Conservation (phyloP, 2,329 filamentous ascomycete genomes). For the Zymoseptoria pseudotritici region DNA sequence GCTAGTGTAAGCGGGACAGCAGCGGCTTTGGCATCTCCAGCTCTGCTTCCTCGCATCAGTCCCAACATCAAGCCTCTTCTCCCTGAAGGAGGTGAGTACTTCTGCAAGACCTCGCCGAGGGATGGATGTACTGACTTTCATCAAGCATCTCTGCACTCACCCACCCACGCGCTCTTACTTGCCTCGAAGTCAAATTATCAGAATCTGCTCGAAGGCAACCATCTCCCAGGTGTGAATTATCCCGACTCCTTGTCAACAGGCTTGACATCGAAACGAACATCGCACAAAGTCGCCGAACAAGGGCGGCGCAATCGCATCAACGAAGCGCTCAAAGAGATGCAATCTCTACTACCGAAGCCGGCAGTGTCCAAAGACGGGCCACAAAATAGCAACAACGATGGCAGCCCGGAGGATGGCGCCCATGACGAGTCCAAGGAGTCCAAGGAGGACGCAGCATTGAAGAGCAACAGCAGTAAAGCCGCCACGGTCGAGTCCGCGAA, state of each 20-base stretch:
- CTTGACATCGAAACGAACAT: constrained; percentile 90
- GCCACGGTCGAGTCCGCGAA: constrained; percentile 97
- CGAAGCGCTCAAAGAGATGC: constrained; percentile 84
- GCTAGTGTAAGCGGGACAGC: constrained; percentile 48
- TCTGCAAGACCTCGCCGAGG: neutral
- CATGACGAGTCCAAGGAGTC: constrained; percentile 31
- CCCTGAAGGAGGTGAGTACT: constrained; percentile 55
- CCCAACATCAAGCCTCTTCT: constrained; percentile 89
- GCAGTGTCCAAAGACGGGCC: constrained; percentile 19
- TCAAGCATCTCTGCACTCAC: constrained; percentile 43
- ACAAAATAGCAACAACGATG: constrained; percentile 30
- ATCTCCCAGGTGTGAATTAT: constrained; percentile 60
- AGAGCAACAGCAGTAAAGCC: constrained; percentile 74
- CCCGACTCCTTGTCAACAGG: constrained; percentile 88
- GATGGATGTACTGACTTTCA: constrained; percentile 9
- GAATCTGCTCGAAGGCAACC: constrained; percentile 89
- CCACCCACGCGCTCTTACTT: constrained; percentile 64
- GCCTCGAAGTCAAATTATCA: constrained; percentile 97
- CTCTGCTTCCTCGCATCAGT: constrained; percentile 79
- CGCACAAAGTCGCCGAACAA: constrained; percentile 96
- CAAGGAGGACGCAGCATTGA: constrained; percentile 33
- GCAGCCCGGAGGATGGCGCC: constrained; percentile 40
- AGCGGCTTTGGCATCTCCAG: constrained; percentile 75
- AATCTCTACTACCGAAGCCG: constrained; percentile 63
- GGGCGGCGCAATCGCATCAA: constrained; percentile 94